Conservation (phyloP, 2,329 filamentous ascomycete species). For the Incumbomyces lentus region DNA sequence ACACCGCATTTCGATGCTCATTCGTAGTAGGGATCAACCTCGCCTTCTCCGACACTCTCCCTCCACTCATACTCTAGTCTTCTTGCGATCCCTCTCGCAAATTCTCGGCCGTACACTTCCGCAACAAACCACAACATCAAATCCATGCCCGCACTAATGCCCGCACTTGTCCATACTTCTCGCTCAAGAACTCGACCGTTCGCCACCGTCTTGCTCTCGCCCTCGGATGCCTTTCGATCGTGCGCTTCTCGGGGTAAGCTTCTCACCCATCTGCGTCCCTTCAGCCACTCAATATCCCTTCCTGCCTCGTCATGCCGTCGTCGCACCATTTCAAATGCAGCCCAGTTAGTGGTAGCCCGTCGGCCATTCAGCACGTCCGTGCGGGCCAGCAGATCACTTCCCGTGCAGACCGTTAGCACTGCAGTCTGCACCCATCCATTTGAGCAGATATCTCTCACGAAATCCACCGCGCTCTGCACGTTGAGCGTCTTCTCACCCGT, state of each 20-base stretch:
- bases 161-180: constrained; percentile 52
- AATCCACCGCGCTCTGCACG: constrained; percentile 24
- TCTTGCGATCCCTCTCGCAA: constrained; percentile 39
- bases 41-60: constrained; percentile 27
- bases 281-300: constrained; percentile 47
- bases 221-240: neutral
- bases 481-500: constrained; percentile 1
- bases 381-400: constrained; percentile 47
- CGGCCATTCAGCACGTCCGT: constrained; percentile 51
- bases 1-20: neutral
- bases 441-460: constrained; percentile 26
- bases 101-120: constrained; percentile 41
- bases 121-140: constrained; percentile 48
- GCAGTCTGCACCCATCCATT: neutral
- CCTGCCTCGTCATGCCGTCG: constrained; percentile 29
- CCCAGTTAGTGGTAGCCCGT: constrained; percentile 58
- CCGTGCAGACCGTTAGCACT: constrained; percentile 55
- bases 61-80: constrained; percentile 50
- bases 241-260: constrained; percentile 13
- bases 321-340: constrained; percentile 41
- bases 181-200: constrained; percentile 1
- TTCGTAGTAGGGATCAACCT: constrained; percentile 12
- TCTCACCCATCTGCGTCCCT: constrained; percentile 50
- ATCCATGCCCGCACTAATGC: constrained; percentile 55
- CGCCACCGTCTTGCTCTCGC: neutral